These are phyloP conservation scores for Syncephalastrum monosporum DNA, from an alignment of 371 early-diverging fungal species.

Conservation along the genomic window DNA sequence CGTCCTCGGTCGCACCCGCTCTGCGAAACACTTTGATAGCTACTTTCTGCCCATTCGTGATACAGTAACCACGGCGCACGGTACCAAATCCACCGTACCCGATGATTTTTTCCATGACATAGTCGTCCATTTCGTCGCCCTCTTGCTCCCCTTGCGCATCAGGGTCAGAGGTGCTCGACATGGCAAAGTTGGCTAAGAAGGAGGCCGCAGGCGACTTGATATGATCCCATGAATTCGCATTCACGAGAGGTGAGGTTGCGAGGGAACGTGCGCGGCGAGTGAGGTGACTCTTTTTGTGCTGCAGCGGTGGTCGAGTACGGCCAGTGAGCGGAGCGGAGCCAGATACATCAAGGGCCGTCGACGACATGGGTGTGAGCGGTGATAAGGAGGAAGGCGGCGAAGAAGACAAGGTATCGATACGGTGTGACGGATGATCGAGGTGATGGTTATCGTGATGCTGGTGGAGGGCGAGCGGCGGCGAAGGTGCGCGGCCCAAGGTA, in stretches of 20 bases:
- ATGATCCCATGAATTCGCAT: constrained; percentile 37
- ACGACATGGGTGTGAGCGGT: background rate
- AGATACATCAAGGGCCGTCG: background rate
- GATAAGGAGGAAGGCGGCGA: constrained; percentile 1
- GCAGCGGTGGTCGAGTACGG: background rate
- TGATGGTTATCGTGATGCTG: too few species aligned
- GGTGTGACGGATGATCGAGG: background rate
- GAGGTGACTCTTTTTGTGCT: background rate
- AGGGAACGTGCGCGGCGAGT: constrained; percentile 1
- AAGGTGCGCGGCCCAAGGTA: too few species aligned
- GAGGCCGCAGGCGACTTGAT: constrained; percentile 59
- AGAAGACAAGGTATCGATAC: background rate
- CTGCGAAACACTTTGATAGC: constrained; percentile 61
- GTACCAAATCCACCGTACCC: constrained; percentile 70
- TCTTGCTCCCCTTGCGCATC: constrained; percentile 28
- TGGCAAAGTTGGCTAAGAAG: constrained; percentile 53
- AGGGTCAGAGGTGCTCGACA: background rate
- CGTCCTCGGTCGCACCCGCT: constrained; percentile 12
- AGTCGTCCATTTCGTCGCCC: constrained; percentile 71
- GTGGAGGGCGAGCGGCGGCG: too few species aligned
- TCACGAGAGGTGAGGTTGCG: constrained; percentile 3
- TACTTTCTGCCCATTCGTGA: constrained; percentile 33
- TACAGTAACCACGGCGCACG: constrained; percentile 58
- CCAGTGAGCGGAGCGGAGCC: background rate
- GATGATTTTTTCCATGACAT: constrained; percentile 56